Conservation (phyloP, 768 basidiomycete species). For the Suillus subluteus region DNA sequence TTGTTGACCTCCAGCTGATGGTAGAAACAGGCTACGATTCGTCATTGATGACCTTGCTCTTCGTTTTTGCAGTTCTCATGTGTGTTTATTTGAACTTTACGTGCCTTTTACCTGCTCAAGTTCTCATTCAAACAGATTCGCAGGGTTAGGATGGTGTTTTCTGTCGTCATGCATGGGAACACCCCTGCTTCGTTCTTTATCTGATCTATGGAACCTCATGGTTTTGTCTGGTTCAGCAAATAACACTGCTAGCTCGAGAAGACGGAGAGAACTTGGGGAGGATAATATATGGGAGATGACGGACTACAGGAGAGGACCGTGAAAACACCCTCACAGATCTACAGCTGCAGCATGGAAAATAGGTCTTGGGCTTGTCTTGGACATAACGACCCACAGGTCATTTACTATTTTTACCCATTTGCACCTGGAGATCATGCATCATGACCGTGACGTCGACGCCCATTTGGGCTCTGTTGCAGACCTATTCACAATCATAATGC, state of each 20-base stretch:
- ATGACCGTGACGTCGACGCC: not conserved
- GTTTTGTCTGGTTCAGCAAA: conserved; percentile 43
- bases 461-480: not conserved
- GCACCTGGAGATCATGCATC: not conserved
- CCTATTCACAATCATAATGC: not conserved
- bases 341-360: conserved; percentile 3
- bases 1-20: conserved; percentile 5
- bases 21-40: conserved; percentile 30
- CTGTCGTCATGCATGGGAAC: conserved; percentile 69
- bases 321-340: not conserved
- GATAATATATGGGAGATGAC: conserved; percentile 64
- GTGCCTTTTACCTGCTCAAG: not conserved
- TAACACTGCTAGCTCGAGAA: conserved; percentile 29
- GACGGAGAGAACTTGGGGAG: conserved; percentile 45
- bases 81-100: conserved; percentile 24
- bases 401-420: not conserved
- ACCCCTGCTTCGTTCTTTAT: conserved; percentile 46
- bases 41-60: conserved; percentile 44
- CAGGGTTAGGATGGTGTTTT: conserved; percentile 64
- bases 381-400: not conserved
- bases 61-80: conserved; percentile 55
- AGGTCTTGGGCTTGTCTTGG: not conserved
- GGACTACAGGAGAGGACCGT: conserved; percentile 43
- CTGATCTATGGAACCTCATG: conserved; percentile 50
- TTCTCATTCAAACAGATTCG: conserved; percentile 37